A percentile compares a stretch with the other conserved stretches of the same genome.
Conservation (phyloP, 768 basidiomycete species). For the Trametes elegans region DNA sequence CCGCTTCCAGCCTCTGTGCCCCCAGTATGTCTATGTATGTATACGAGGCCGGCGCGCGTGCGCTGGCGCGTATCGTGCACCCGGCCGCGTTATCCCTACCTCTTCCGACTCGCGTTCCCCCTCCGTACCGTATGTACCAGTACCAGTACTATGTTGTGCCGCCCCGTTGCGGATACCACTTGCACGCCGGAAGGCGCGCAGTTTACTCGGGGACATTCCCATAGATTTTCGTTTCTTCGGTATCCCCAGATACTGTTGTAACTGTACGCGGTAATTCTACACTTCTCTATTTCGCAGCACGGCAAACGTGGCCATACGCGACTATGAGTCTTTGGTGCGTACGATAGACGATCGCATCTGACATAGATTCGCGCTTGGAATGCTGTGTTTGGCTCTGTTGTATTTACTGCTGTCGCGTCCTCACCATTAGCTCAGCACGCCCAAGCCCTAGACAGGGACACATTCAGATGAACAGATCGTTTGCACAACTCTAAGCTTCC, state of each 20-base stretch:
- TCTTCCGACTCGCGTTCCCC: not conserved
- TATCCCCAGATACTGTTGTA: constrained; percentile 4
- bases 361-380: too few species aligned
- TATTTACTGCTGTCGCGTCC: too few species aligned
- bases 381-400: too few species aligned
- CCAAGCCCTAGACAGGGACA: too few species aligned
- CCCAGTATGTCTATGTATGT: constrained; percentile 14
- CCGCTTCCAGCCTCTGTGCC: not conserved
- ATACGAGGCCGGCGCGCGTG: constrained; percentile 7
- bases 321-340: too few species aligned
- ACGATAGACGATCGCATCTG: too few species aligned
- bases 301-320: too few species aligned
- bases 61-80: not conserved
- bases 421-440: too few species aligned
- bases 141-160: constrained; percentile 7
- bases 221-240: constrained; percentile 2
- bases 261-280: constrained; percentile 5
- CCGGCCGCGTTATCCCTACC: not conserved
- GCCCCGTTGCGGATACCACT: not conserved
- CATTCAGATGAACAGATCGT: too few species aligned
- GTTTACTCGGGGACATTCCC: constrained; percentile 14
- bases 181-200: not conserved
- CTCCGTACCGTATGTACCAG: constrained; percentile 4
- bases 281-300: not conserved
- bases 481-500: too few species aligned